Conservation (phyloP, 495 filamentous ascomycete species). For the Daldinia bambusicola region DNA sequence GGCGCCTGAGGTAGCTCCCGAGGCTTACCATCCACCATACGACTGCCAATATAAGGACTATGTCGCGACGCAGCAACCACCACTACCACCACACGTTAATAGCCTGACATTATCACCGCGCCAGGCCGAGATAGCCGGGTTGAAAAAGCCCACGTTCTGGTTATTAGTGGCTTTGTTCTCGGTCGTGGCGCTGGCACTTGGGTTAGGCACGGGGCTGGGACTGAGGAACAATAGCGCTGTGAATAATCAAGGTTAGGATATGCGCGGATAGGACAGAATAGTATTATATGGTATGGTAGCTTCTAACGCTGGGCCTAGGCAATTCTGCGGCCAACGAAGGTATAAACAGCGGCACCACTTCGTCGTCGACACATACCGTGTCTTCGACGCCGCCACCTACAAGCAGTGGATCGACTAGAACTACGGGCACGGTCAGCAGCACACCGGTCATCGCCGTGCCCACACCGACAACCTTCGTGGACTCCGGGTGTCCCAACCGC, state of each 20-base stretch:
- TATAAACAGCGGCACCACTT: neutral
- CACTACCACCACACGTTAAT: neutral
- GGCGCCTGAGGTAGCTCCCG: constrained; percentile 17
- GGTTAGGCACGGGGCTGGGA: constrained; percentile 19
- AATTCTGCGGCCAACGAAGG: neutral
- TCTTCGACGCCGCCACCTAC: neutral
- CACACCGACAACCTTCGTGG: neutral
- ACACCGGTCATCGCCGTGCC: neutral
- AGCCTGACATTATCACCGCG: neutral
- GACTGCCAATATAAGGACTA: constrained; percentile 1
- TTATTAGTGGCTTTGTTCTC: constrained; percentile 14
- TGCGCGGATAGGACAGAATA: neutral
- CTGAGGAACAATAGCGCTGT: neutral
- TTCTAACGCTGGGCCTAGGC: neutral
- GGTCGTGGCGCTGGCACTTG: constrained; percentile 23
- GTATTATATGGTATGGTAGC: neutral
- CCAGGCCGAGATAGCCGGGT: constrained; percentile 7
- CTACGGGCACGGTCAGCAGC: neutral
- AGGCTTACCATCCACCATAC: neutral
- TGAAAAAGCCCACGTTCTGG: constrained; percentile 26
- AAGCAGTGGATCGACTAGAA: neutral
- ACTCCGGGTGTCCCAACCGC: neutral
- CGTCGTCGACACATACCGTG: neutral
- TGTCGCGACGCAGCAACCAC: neutral
- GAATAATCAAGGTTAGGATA: neutral